phyloP scores from a whole-genome alignment of 2,329 filamentous ascomycete species.

The Hypoxylon sp. region DNA sequence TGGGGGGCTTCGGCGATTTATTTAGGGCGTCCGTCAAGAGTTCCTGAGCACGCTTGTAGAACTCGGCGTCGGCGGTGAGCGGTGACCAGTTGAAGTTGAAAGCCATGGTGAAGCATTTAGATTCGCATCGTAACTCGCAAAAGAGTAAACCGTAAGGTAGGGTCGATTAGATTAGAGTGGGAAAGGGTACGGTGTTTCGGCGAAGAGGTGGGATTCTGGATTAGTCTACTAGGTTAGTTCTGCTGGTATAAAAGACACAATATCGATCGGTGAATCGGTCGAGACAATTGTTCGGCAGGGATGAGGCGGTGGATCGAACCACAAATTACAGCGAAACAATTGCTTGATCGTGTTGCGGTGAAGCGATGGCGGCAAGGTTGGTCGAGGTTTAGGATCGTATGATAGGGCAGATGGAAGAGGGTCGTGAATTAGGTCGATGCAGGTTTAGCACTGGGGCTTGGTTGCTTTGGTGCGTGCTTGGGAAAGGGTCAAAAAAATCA shows the following conservation, averaged over 20 bases:
- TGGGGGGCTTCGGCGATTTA: conserved; percentile 97
- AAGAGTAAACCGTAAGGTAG: not conserved
- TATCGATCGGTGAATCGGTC: conserved; percentile 35
- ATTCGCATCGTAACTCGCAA: conserved; percentile 34
- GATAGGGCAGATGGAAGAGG: conserved; percentile 23
- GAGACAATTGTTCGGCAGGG: conserved; percentile 30
- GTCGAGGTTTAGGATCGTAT: conserved; percentile 27
- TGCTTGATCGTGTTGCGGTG: conserved; percentile 36
- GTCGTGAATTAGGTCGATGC: conserved; percentile 24
- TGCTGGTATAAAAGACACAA: conserved; percentile 32
- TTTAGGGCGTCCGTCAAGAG: conserved; percentile 95
- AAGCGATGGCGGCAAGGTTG: conserved; percentile 14
- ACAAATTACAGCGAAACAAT: conserved; percentile 36
- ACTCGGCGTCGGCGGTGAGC: conserved; percentile 91
- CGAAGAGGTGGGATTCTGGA: conserved; percentile 25
- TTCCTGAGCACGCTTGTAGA: conserved; percentile 90
- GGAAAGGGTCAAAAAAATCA: not conserved
- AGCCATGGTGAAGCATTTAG: conserved; percentile 76
- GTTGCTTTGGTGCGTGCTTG: too few species aligned
- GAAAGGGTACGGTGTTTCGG: conserved; percentile 8
- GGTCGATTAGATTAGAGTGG: conserved; percentile 13
- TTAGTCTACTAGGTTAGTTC: too few species aligned
- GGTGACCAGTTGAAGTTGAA: conserved; percentile 99
- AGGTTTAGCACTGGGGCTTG: not conserved
- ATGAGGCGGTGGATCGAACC: conserved; percentile 36